These are phyloP conservation scores for Penicillium lividum DNA, from an alignment of 495 filamentous ascomycete species.

Conservation along the genomic window DNA sequence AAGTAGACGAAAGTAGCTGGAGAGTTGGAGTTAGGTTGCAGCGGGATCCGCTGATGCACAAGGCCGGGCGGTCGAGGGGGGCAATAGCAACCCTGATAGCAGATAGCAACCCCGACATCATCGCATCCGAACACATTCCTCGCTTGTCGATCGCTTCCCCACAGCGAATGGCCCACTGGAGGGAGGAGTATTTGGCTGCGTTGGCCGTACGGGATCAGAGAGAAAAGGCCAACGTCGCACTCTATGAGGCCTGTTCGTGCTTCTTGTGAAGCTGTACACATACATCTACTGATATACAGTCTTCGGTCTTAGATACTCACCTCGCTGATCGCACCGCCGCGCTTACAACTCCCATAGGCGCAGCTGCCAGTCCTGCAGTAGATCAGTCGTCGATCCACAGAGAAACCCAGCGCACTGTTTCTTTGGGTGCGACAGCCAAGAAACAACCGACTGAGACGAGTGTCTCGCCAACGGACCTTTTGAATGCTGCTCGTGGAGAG, in stretches of 20 bases:
- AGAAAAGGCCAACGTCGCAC: constrained; percentile 55
- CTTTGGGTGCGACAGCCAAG: constrained; percentile 26
- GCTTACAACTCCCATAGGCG: constrained; percentile 34
- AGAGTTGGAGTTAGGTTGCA: constrained; percentile 34
- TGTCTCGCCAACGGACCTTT: constrained; percentile 33
- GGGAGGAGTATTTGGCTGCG: constrained; percentile 55
- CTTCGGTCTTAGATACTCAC: constrained; percentile 56
- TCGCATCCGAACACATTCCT: constrained; percentile 20
- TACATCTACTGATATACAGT: constrained; percentile 26
- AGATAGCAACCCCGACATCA: constrained; percentile 25
- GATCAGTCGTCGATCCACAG: constrained; percentile 8
- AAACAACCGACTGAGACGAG: constrained; percentile 18
- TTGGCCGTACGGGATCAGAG: constrained; percentile 56
- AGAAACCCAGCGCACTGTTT: constrained; percentile 18
- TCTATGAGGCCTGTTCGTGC: constrained; percentile 60
- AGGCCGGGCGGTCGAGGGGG: constrained; percentile 35
- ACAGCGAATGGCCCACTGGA: constrained; percentile 55
- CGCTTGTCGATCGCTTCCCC: constrained; percentile 24
- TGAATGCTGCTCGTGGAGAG: constrained; percentile 59
- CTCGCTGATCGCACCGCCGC: constrained; percentile 70
- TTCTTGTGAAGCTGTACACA: background rate
- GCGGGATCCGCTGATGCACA: constrained; percentile 40
- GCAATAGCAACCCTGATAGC: constrained; percentile 37
- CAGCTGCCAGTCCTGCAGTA: constrained; percentile 3
- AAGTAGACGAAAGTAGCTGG: constrained; percentile 14